Base-by-base conservation (phyloP, 176 grass and related monocot genomes). In the Ensete ventricosum region DNA sequence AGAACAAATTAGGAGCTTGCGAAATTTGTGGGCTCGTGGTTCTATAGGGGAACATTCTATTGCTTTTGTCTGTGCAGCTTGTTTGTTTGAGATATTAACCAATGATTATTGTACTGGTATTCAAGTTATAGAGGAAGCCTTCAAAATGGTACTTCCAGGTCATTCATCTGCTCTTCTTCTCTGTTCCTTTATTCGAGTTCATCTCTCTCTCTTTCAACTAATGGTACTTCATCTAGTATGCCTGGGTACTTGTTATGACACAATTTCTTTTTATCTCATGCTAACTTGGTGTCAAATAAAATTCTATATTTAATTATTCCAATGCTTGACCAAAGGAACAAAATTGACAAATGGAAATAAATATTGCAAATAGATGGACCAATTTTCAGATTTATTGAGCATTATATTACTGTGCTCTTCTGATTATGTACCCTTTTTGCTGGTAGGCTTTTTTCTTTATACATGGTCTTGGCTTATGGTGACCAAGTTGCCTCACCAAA, bases 81-180 rank as follows among this genome's bases (percentile, higher is more conserved):
- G 88, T 78, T 84, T 98, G 86, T 98, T 98, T 60, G 90, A 98
- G 65, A 82, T 77, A 65, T 85, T 93, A 74, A 98, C 88, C 53
- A 87, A 82, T 53, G 90, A 88, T 84, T 98, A 65, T 83, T 87
- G 78, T 73, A 73, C 72, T 69, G 84, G 94, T 79, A 84, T 91
- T 80, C 82, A 98, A 88, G 82, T 91, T 79, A 85, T 98, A 74
- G 88, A 98, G 48, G 88, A 93, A 57, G 85, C 84, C 68, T 89
- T 87, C 78, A 78, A 65, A 62, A 76, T 90, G 54, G 76, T 79
- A 67, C 77, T 85, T 89, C 85, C 90, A 91, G 94, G 94, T 98
- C 51, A 24, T 29, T 82, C 64, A 80, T 73, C 22, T 74, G 1
- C 54, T 59, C 55, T 73, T 26, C 75, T 71, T 73, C 52, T 77